These are phyloP conservation scores for Astragalus glycyphyllos DNA, from an alignment of 306 rosid genomes.

Conservation along the genomic window DNA sequence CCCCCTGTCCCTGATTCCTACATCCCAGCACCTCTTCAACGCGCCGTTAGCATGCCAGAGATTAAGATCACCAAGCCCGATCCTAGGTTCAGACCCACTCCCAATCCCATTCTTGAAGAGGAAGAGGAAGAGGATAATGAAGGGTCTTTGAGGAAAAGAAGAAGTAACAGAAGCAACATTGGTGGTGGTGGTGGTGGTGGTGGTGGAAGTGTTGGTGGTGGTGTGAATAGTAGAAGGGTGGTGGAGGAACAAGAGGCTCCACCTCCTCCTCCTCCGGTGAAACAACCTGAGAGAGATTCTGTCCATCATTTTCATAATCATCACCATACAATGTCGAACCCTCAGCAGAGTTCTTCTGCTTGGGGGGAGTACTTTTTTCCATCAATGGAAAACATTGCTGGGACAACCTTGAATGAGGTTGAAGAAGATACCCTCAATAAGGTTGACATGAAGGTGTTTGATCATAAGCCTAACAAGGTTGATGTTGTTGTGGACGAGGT, in stretches of 20 bases:
- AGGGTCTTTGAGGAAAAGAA: conserved; percentile 50
- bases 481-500: conserved; percentile 38
- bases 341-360: conserved; percentile 46
- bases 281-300: conserved; percentile 42
- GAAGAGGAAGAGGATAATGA: conserved; percentile 67
- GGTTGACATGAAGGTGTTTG: conserved; percentile 48
- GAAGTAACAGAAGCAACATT: conserved; percentile 2
- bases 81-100: conserved; percentile 27
- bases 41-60: conserved; percentile 78
- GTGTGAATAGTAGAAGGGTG: conserved; percentile 37
- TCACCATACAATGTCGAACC: conserved; percentile 42
- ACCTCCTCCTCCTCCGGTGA: conserved; percentile 49
- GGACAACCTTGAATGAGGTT: conserved; percentile 54
- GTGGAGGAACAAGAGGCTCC: conserved; percentile 43
- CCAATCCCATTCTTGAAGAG: conserved; percentile 52
- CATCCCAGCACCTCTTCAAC: conserved; percentile 56
- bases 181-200: conserved; percentile 7
- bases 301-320: conserved; percentile 35
- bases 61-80: conserved; percentile 53
- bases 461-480: conserved; percentile 51
- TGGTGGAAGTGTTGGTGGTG: not conserved
- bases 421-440: conserved; percentile 45
- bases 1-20: conserved; percentile 64
- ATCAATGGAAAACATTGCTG: conserved; percentile 56
- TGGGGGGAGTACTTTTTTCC: conserved; percentile 77